Conservation (phyloP, 495 filamentous ascomycete genomes). For the Penicillium simplicissimum region DNA sequence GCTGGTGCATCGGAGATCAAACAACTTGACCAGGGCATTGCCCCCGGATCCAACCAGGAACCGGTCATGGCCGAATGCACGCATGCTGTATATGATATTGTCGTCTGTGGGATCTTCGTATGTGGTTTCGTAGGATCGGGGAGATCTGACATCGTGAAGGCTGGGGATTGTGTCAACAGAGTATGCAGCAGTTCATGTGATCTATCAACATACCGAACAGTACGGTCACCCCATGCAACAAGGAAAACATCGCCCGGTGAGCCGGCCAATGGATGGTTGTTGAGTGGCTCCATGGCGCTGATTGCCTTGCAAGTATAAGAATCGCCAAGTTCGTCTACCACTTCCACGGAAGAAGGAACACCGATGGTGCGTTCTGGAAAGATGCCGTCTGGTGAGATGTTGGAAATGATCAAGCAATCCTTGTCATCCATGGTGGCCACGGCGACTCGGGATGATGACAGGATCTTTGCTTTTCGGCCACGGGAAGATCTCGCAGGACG, state of each 20-base stretch:
- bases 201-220: constrained; percentile 46
- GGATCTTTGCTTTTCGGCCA: constrained; percentile 53
- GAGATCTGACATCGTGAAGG: constrained; percentile 68
- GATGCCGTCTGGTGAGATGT: constrained; percentile 45
- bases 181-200: neutral
- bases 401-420: constrained; percentile 51
- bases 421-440: constrained; percentile 49
- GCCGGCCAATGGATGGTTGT: constrained; percentile 29
- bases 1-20: constrained; percentile 59
- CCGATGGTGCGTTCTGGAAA: constrained; percentile 35
- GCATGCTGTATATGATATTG: constrained; percentile 60
- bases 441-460: constrained; percentile 50
- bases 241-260: constrained; percentile 56
- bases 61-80: constrained; percentile 53
- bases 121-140: constrained; percentile 41
- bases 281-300: constrained; percentile 54
- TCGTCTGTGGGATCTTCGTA: constrained; percentile 60
- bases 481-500: constrained; percentile 30
- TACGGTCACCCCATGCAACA: constrained; percentile 61
- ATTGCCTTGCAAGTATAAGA: constrained; percentile 34
- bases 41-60: constrained; percentile 59
- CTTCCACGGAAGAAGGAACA: constrained; percentile 28
- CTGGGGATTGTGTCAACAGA: constrained; percentile 29
- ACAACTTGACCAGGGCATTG: constrained; percentile 62
- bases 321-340: constrained; percentile 25